phyloP scores from a whole-genome alignment of 2,329 filamentous ascomycete genomes.

The Neofusicoccum parvum region DNA sequence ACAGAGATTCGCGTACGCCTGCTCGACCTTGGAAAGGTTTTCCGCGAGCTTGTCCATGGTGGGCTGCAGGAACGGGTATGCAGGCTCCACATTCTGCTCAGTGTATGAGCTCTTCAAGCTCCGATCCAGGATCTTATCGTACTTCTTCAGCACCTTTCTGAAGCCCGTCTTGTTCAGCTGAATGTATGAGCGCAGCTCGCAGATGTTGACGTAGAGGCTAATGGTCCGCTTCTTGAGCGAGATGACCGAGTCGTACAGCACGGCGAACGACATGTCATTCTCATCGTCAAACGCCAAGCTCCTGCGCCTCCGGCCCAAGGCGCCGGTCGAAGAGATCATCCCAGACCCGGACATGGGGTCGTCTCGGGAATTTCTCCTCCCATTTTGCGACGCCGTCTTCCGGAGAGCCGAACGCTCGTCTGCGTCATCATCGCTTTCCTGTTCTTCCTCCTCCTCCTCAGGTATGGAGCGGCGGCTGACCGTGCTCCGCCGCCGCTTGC shows the following conservation, averaged over 20 bases:
- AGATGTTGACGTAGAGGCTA: slow-evolving; percentile 85
- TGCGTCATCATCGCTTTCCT: slow-evolving; percentile 66
- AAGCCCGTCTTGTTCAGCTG: slow-evolving; percentile 98
- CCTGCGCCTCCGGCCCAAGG: slow-evolving; percentile 48
- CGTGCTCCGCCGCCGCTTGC: slow-evolving; percentile 49
- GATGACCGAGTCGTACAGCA: slow-evolving; percentile 70
- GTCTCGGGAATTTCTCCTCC: slow-evolving; percentile 26
- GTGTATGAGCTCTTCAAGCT: slow-evolving; percentile 79
- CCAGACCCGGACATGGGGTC: slow-evolving; percentile 8
- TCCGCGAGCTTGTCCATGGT: slow-evolving; percentile 72
- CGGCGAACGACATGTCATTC: slow-evolving; percentile 72
- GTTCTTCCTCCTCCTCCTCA: slow-evolving; percentile 63
- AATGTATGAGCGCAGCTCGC: slow-evolving; percentile 92
- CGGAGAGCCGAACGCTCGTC: slow-evolving; percentile 48
- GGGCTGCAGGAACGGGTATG: slow-evolving; percentile 77
- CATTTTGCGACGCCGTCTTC: slow-evolving; percentile 38
- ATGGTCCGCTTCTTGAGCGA: slow-evolving; percentile 92
- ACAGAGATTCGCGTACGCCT: slow-evolving; percentile 77
- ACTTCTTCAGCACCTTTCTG: slow-evolving; percentile 95
- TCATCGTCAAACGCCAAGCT: slow-evolving; percentile 76
- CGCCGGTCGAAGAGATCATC: slow-evolving; percentile 1
- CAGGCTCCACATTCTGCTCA: slow-evolving; percentile 69
- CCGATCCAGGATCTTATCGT: slow-evolving; percentile 91
- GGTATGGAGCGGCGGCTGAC: slow-evolving; percentile 44
- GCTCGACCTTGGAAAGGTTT: slow-evolving; percentile 74